Evolutionary conservation across 129 eudicot species (phyloP), one percentile per base, ranked within the genome.

Genomic region (Oenanthe sinensis): DNA sequence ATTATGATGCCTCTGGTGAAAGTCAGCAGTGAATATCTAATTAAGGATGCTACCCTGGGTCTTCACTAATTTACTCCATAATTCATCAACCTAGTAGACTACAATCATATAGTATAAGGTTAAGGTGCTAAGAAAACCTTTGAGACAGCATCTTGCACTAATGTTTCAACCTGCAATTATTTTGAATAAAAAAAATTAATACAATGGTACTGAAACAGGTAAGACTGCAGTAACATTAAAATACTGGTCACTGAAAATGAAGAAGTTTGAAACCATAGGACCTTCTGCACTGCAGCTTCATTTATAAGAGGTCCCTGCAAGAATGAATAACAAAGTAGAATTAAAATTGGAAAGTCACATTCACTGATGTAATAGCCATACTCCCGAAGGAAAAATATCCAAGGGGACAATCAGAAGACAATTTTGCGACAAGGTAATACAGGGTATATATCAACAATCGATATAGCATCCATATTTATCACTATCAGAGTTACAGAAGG

Each of bases 221-320:
- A 80, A 24, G 45, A 8, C 79, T 33, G 11, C 44, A 72, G 30
- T 7, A 65, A 22, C 71, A 60, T 48, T 63, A 68, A 11, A 40
- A 43, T 10, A 13, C 48, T 70, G 15, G 13, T 73, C 17, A 47
- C 78, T 54, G 30, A 60, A 82, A 54, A 28, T 54, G 40, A 16
- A 54, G 72, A 42, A 62, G 69, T 42, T 71, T 16, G 45, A 48
- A 60, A 36, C 28, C 36, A 33, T 33, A 37, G 39, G 79, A 94
- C 98, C 96, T 95, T 95, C 77, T 90, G 85, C 54, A 92, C 87
- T 77, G 99, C 97, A 52, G 97, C 92, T 81, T 91, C 92, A 78
- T 90, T 95, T 54, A 95, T 92, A 79, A 95, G 92, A 74, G 99
- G 99, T 33, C 99, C 99, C 96, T 95, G 88, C 78, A 76, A 80